A percentile compares a stretch with the other conserved stretches of the same genome.
phyloP scores from a whole-genome alignment of 2,329 filamentous ascomycete genomes.

The Microascus cirrosus region DNA sequence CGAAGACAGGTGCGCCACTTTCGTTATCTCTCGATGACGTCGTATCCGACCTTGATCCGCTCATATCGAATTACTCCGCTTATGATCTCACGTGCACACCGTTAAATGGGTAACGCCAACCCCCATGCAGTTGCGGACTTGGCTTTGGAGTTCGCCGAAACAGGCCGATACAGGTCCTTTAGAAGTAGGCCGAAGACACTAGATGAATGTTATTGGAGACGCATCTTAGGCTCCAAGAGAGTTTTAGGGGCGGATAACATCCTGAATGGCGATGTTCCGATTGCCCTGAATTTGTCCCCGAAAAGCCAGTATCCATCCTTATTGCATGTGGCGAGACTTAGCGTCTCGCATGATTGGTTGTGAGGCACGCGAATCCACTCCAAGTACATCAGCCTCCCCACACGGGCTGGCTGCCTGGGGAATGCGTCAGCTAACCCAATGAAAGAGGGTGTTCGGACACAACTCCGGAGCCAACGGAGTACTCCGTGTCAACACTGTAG shows the following conservation, averaged over 20 bases:
- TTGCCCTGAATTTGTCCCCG: not conserved
- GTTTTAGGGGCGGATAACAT: no score
- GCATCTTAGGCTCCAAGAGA: no score
- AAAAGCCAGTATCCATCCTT: not conserved
- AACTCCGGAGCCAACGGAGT: slow-evolving; percentile 1
- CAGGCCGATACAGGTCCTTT: not conserved
- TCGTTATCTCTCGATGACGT: slow-evolving; percentile 1
- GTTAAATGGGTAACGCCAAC: not conserved
- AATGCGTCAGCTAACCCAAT: slow-evolving; percentile 4
- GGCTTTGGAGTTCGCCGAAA: no score
- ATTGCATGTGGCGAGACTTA: not conserved
- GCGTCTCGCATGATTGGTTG: not conserved
- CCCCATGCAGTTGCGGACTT: not conserved
- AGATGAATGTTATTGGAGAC: no score
- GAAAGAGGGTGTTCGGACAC: not conserved
- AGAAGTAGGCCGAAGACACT: not conserved
- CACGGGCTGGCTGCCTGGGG: slow-evolving; percentile 2
- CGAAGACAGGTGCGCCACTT: not conserved
- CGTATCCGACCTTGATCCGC: not conserved
- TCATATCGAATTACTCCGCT: slow-evolving; percentile 1
- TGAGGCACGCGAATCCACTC: not conserved
- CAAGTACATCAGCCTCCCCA: not conserved
- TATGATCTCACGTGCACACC: slow-evolving; percentile 2
- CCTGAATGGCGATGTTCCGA: no score
- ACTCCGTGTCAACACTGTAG: slow-evolving; percentile 5